Evolutionary conservation across 2,329 filamentous ascomycete species (phyloP), one percentile per base, ranked within the genome.

Genomic region (Chaetothyriales sp.): DNA sequence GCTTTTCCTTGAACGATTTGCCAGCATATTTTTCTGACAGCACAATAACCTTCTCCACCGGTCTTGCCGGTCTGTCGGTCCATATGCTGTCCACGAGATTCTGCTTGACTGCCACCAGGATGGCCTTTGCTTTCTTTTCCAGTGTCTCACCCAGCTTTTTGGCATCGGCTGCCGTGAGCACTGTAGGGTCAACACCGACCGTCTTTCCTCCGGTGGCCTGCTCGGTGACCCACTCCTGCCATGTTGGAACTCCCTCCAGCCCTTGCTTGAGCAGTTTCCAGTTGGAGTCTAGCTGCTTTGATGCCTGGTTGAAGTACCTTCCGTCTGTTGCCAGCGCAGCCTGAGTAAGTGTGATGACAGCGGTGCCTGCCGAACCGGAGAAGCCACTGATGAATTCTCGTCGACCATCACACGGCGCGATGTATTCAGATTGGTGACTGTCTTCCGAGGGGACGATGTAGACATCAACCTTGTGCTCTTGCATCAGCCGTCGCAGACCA

Each of bases 381-480:
- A 98, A 98, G 22, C 92, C 90, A 54, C 81, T 89, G 60, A 98
- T 94, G 63, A 83, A 95, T 64, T 83, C 86, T 78, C 92, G 82
- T 59, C 92, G 81, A 54, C 78, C 89, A 72, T 98, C 92, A 65
- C 87, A 95, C n/a, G 83, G 81, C 48, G 92, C 92, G 66, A 95
- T 95, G 68, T 98, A 98, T 71, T 98, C 92, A 59, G 90, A 96
- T 60, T 90, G 86, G 66, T 98, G 92, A 64, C 86, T 90, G 66
- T 98, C 92, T 77, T 96, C 92, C 32, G 90, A 95, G 0, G 92
- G 92, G 5, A 96, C 79, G 64, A 98, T 83, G 72, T 98, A 98
- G 54, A 96, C 76, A 68, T 96, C 88, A 58, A 98, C 76, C 58
- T 86, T 83, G 63, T 84, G 77, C 68, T 89, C 77, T 69, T 79